Base-by-base conservation (phyloP, 208 protist species). In the Crithidia brevicula region DNA sequence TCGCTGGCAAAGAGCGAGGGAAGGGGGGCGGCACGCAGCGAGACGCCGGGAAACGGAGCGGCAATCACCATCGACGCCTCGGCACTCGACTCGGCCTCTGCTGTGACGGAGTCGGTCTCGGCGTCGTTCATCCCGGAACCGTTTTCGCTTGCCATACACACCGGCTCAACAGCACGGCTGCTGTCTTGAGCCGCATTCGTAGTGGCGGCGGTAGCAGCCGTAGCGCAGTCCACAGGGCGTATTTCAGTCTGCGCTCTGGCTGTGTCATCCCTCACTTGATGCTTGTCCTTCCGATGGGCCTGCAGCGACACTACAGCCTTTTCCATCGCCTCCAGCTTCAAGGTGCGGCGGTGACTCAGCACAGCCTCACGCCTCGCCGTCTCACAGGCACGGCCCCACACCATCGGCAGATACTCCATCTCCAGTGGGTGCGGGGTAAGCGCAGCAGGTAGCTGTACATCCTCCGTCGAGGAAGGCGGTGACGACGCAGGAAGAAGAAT, bases 241-340 rank as follows among this genome's bases (percentile, higher is more conserved):
- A 40, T 16, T 16, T 13, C 8, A 7, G 10, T 40, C 36, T 40
- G 36, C 36, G 0, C 10, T 7, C 36, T 40, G 8, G 1, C 36
- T 2, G 0, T n/a, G n/a, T n/a, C n/a, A n/a, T 16, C 36, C 36
- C 10, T 13, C 10, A 16, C 36, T 7, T 7, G 36, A 7, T 40
- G 8, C 36, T 56, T 56, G 6, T 23, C 50, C 7, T 16, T 13
- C 6, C 3, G 13, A 4, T 25, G 28, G 8, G 23, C 3, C 28
- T 56, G 50, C 8, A 56, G 8, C 13, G 23, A 2, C 15, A 10
- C 16, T 31, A n/a, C 42, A 6, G 11, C 22, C 16, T 42, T 43
- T n/a, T 43, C 34, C 3, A 72, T 43, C 11, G 25, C 56, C 34
- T 50, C 33, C 22, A 72, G 54, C 40, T 72, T 72, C 23, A 72